A percentile compares a stretch with the other conserved stretches of the same genome.
Evolutionary conservation across 192 early-diverging fungal genomes (phyloP).

Genomic region (Paraglomus brasilianum): DNA sequence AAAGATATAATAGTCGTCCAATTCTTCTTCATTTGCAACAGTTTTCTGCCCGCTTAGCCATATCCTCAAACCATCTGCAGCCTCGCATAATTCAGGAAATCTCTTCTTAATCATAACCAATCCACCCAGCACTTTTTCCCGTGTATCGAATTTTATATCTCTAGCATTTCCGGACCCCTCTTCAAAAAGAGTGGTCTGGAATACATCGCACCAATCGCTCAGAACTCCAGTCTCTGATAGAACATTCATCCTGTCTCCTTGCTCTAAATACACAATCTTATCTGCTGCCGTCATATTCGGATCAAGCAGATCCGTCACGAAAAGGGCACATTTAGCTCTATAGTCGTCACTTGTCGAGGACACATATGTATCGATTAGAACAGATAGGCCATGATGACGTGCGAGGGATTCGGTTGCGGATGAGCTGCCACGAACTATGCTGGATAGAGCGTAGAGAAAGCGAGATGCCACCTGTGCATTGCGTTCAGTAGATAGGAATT

Average conservation of each 20-base stretch:
- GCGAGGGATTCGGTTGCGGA: neutral
- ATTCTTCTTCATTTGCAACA: neutral
- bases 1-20: slow-evolving; percentile 23
- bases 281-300: slow-evolving; percentile 7
- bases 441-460: slow-evolving; percentile 27
- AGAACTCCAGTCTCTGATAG: neutral
- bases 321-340: slow-evolving; percentile 24
- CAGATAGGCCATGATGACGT: slow-evolving; percentile 11
- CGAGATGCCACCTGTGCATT: slow-evolving; percentile 12
- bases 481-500: neutral
- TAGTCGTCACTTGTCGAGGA: neutral
- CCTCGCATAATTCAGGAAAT: slow-evolving; percentile 2
- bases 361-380: neutral
- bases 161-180: neutral
- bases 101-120: slow-evolving; percentile 24
- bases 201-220: slow-evolving; percentile 3
- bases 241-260: neutral
- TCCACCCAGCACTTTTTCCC: slow-evolving; percentile 19
- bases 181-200: slow-evolving; percentile 16
- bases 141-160: slow-evolving; percentile 4
- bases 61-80: neutral
- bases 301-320: slow-evolving; percentile 23
- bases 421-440: slow-evolving; percentile 21
- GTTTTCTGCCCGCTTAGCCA: slow-evolving; percentile 11
- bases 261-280: neutral